Evolutionary conservation across 169 alveolate genomes (phyloP), one percentile per base, ranked within the genome.

Genomic region (Plasmodium billcollinsi): DNA sequence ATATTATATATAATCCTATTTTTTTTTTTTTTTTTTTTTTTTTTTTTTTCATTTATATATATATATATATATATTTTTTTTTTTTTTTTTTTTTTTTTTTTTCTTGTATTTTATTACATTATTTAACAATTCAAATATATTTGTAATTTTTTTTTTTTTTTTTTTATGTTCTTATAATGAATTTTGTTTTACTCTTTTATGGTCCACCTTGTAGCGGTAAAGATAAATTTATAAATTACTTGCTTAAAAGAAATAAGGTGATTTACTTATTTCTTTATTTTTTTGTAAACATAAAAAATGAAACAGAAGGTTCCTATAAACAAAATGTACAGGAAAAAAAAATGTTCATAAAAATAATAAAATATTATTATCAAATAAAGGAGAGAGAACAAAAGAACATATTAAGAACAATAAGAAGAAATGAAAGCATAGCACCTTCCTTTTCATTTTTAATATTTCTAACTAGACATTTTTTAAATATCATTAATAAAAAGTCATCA

Each of bases 161-260:
- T 67, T 26, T 70, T 4, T n/a, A n/a, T 63, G 18, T 63, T 63
- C 3, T 26, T 15, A 72, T 24, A 62, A 83, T 83, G 91, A 83
- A 83, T 15, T 70, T 47, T 18, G 12, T 49, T 33, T 29, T 83
- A 20, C 15, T 83, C 63, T 83, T 83, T 69, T 83, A 83, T 69
- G 91, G 91, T 1, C 39, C 21, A 3, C 91, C 91, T 50, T 83
- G 91, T 62, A 83, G 91, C 43, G 91, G 91, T 24, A 83, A 83
- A 52, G 91, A 83, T 33, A 70, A 73, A 20, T 70, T 83, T n/a
- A 83, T 83, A 69, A 83, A 69, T 20, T 20, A 11, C 21, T 63
- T 83, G 14, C 15, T 83, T 18, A 69, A 49, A 62, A 56, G 52
- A 49, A 67, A 62, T 18, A 43, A 50, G 20, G 26, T 20, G 12